These are phyloP conservation scores for Candida verbasci DNA, from an alignment of 805 yeast genomes.

Conservation along the genomic window DNA sequence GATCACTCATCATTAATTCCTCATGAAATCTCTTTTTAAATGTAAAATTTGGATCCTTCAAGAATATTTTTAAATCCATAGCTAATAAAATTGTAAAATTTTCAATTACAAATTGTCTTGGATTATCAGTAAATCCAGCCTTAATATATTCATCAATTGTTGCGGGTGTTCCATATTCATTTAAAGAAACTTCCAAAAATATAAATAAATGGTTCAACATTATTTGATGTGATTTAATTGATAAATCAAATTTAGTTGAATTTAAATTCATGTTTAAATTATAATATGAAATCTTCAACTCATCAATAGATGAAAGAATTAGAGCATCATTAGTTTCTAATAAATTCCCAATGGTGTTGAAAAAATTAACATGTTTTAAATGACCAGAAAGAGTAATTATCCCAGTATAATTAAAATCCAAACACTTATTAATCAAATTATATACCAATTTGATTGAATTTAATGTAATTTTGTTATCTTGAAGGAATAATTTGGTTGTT, in stretches of 20 bases:
- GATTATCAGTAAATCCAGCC: constrained; percentile 45
- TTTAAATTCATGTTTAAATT: constrained; percentile 33
- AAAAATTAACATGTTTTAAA: constrained; percentile 44
- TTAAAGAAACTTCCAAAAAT: constrained; percentile 35
- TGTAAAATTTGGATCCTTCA: constrained; percentile 52
- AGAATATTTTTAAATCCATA: constrained; percentile 50
- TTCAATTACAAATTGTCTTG: constrained; percentile 37
- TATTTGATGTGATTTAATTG: constrained; percentile 34
- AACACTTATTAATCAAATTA: constrained; percentile 39
- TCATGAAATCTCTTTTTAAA: constrained; percentile 62
- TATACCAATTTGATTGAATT: constrained; percentile 43
- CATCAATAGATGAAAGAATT: constrained; percentile 25
- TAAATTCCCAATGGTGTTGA: constrained; percentile 38
- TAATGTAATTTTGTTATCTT: constrained; percentile 40
- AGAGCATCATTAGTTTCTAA: constrained; percentile 34
- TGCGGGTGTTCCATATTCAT: constrained; percentile 40
- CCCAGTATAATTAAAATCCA: constrained; percentile 38
- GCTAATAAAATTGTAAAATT: constrained; percentile 48
- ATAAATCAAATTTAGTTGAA: constrained; percentile 31
- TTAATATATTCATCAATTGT: constrained; percentile 40
- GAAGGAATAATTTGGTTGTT: constrained; percentile 37
- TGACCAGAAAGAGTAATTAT: constrained; percentile 43
- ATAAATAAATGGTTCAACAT: constrained; percentile 38
- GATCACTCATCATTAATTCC: constrained; percentile 58
- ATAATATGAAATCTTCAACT: constrained; percentile 29